Percentiles rank a stretch among this genome's conserved stretches.
Conservation (phyloP, 2,329 filamentous ascomycete species). For the Sclerotinia sclerotiorum region DNA sequence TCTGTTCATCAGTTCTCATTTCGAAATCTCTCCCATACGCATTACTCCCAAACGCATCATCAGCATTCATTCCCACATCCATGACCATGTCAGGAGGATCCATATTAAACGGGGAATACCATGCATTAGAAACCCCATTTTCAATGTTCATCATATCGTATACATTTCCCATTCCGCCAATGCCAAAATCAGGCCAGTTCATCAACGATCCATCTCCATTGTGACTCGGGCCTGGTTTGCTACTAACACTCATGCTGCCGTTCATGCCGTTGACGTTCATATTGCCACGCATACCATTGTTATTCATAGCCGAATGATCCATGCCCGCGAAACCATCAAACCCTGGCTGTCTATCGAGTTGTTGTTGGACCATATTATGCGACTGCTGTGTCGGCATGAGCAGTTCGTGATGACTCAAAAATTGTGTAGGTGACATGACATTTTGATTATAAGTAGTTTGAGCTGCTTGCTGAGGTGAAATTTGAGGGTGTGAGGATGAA, state of each 20-base stretch:
- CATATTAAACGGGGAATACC: conserved; percentile 93
- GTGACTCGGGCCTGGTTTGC: neutral
- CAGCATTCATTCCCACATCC: conserved; percentile 43
- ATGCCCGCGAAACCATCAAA: conserved; percentile 67
- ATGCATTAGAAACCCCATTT: conserved; percentile 57
- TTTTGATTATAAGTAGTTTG: conserved; percentile 32
- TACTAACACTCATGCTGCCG: conserved; percentile 25
- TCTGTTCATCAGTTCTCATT: neutral
- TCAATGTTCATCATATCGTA: conserved; percentile 3
- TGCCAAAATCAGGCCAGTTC: conserved; percentile 19
- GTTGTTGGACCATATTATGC: conserved; percentile 60
- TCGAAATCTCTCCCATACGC: conserved; percentile 10
- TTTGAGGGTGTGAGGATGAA: conserved; percentile 25
- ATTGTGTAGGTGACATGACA: conserved; percentile 40
- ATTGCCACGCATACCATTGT: conserved; percentile 32
- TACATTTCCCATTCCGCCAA: conserved; percentile 15
- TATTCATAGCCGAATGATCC: conserved; percentile 42
- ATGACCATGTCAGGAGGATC: conserved; percentile 64
- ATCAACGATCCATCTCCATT: conserved; percentile 22
- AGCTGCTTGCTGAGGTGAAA: conserved; percentile 13
- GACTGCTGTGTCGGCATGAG: conserved; percentile 47
- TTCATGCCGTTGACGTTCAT: conserved; percentile 26
- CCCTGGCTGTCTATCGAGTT: conserved; percentile 73
- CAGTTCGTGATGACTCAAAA: conserved; percentile 50
- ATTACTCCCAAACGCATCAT: conserved; percentile 31